Base-by-base conservation (phyloP, 768 basidiomycete species). In the Lactarius vividus region DNA sequence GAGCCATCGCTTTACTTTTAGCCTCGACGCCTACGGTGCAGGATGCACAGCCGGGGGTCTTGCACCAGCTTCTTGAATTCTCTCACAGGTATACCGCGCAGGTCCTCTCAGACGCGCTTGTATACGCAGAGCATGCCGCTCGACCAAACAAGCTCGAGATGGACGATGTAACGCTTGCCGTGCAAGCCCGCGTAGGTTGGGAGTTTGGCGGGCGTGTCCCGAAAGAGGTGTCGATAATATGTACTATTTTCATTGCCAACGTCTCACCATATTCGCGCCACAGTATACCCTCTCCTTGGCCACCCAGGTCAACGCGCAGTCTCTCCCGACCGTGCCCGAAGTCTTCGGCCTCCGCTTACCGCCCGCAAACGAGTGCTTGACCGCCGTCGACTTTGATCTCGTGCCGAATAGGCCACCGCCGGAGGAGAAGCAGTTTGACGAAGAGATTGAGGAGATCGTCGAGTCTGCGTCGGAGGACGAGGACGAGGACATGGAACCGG, bases 141-240 rank as follows among this genome's bases (percentile, higher is more conserved):
- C 82, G 87, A 53, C 75, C 85, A 3, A 89, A 88, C 65, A 92
- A 89, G 78, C 81, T 94, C 62, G 92, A 93, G 69, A 84, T 88
- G 81, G 92, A 94, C 68, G 92, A 94, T 75, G 79, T 91, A 56
- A 83, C 85, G 4, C 80, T 94, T 46, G 91, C 92, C 2, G 88
- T 93, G 5, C 92, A 94, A 75, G 91, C 92, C 7, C 86, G 92
- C 63, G 93, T 94, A 4, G 93, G 92, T 52, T 94, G 93, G 93
- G 93, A 94, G 75, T 90, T 93, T 74, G 92, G 92, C 28, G 92
- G 93, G 7, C 83, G 92, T 44, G 85, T 94, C 33, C 92, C 92
- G 3, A 94, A 94, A 77, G 92, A 94, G 85, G 92, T 94, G 63
- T 33, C 23, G 23, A 49, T 49, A 26, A 23, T 8, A 3, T 13